phyloP scores from a whole-genome alignment of 768 basidiomycete genomes.

The Tephrocybe sp. region DNA sequence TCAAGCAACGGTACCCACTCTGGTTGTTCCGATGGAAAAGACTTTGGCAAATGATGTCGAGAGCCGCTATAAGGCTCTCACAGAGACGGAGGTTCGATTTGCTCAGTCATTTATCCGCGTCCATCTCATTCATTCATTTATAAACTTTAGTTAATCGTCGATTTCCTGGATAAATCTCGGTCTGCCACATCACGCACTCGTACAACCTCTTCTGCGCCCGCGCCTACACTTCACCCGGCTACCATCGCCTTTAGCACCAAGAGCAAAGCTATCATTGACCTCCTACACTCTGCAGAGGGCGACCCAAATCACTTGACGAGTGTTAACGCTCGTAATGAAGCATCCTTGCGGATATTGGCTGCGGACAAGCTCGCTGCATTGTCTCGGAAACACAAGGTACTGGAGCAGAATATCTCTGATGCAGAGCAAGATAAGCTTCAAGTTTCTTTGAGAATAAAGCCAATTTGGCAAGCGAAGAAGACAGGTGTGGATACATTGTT shows the following conservation, averaged over 20 bases:
- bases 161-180: slow-evolving; percentile 83
- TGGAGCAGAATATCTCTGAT: slow-evolving; percentile 50
- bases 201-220: slow-evolving; percentile 70
- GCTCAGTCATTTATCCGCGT: not conserved
- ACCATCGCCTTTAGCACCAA: slow-evolving; percentile 67
- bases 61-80: slow-evolving; percentile 77
- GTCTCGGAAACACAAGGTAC: slow-evolving; percentile 41
- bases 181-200: slow-evolving; percentile 63
- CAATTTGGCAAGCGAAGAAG: slow-evolving; percentile 60
- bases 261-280: slow-evolving; percentile 51
- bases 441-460: slow-evolving; percentile 60
- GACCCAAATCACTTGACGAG: slow-evolving; percentile 61
- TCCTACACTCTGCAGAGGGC: slow-evolving; percentile 59
- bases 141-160: slow-evolving; percentile 57
- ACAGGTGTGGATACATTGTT: slow-evolving; percentile 39
- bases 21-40: slow-evolving; percentile 81
- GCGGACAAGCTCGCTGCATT: slow-evolving; percentile 38
- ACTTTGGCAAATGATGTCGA: slow-evolving; percentile 68
- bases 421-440: slow-evolving; percentile 43
- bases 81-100: slow-evolving; percentile 62
- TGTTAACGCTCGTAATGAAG: slow-evolving; percentile 56
- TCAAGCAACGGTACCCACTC: slow-evolving; percentile 73
- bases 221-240: slow-evolving; percentile 74
- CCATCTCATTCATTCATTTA: slow-evolving; percentile 5
- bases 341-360: slow-evolving; percentile 48